Base-by-base conservation (phyloP, 345 rosid species). In the Brassica nigra region DNA sequence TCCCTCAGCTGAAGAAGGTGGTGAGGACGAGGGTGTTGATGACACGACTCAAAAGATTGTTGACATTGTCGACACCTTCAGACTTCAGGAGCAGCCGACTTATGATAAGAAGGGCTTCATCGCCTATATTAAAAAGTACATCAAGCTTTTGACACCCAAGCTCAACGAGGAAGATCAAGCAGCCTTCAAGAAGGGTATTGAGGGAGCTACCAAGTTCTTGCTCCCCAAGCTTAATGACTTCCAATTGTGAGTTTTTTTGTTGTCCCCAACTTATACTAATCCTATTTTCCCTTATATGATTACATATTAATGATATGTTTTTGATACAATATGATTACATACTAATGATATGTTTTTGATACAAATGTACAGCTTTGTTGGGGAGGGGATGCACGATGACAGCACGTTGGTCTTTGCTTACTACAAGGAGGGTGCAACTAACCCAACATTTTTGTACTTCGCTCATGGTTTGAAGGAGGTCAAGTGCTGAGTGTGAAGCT, bases 21-120 rank as follows among this genome's bases (percentile, higher is more conserved):
- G 69, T 6, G 98, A 85, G 0, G 99, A 90, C 7, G 99, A 96
- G 73, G 90, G 94, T 81, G 97, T 92, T 76, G 98, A 96, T 86
- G 97, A 96, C 80, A 85, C 87, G 71, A 69, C 80, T 37, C 85
- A 70, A 36, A 96, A 93, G 89, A 97, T 93, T 58, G 97, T 96
- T n/a, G 98, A 96, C 89, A 92, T 96, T 37, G 97, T 92, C 0
- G 97, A 93, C 90, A 96, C 98, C 58, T 96, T 96, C 76, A 91
- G 99, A 85, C 99, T 96, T 28, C 99, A 96, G 99, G 99, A 93
- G 83, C 99, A 96, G 90, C 97, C 98, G 55, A 2, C 97, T 55
- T 96, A 85, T 30, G 94, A 90, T 85, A 96, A 90, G 95, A 93
- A 92, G 89, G 88, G 68, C 29, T 96, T 96, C 72, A 84, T 96